A percentile compares a stretch with the other conserved stretches of the same genome.
Conservation (phyloP, 2,329 filamentous ascomycete species). For the Aotearoamyces nothofagi region DNA sequence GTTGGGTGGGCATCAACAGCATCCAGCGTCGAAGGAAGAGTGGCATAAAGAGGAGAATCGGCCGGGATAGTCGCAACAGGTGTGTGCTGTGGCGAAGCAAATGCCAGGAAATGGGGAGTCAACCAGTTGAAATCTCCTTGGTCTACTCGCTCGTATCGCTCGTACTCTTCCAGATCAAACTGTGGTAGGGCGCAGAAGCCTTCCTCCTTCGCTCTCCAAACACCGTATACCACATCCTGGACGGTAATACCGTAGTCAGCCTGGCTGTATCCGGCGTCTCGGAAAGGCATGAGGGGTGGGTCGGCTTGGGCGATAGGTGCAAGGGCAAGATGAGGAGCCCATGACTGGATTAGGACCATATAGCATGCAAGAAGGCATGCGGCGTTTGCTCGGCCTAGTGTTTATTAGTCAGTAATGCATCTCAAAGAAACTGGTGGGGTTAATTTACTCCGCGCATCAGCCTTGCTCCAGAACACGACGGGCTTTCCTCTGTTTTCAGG, state of each 20-base stretch:
- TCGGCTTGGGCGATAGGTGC: constrained; percentile 94
- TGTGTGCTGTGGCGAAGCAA: constrained; percentile 81
- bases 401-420: constrained; percentile 10
- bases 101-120: constrained; percentile 85
- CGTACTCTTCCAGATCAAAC: constrained; percentile 95
- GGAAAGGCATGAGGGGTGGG: constrained; percentile 95
- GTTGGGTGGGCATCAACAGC: constrained; percentile 55
- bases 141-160: constrained; percentile 87
- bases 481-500: constrained; percentile 80
- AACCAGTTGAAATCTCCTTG: constrained; percentile 99
- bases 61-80: constrained; percentile 59
- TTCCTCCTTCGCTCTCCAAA: constrained; percentile 98
- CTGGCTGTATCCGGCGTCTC: constrained; percentile 95
- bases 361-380: constrained; percentile 93
- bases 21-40: constrained; percentile 60
- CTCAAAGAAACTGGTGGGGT: constrained; percentile 5
- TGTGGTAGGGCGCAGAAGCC: constrained; percentile 80
- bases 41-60: constrained; percentile 57
- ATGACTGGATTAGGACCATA: constrained; percentile 96
- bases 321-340: constrained; percentile 89
- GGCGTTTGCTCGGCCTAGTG: constrained; percentile 73
- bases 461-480: constrained; percentile 91
- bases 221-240: constrained; percentile 94
- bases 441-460: constrained; percentile 72
- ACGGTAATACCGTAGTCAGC: constrained; percentile 93